Evolutionary conservation across 371 early-diverging fungal species (phyloP).

Genomic region (Blyttiomyces sp.): DNA sequence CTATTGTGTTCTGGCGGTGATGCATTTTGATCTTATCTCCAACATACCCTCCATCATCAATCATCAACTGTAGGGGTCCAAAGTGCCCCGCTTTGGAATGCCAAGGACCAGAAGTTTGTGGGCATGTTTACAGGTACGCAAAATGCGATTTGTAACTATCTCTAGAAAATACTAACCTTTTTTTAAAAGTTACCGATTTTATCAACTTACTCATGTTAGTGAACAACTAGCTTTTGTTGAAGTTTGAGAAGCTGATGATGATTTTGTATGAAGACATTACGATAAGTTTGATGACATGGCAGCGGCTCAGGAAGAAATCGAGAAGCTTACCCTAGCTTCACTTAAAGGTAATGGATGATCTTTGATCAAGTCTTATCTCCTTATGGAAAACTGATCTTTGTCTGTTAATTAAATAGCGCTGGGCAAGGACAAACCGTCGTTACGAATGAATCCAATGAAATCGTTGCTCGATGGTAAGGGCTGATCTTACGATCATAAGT

Average conservation of each 20-base stretch:
- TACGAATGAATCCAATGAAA: conserved; percentile 76
- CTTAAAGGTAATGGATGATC: too few relatives aligned
- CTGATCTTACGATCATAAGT: too few relatives aligned
- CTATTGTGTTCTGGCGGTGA: not conserved
- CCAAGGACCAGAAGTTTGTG: conserved; percentile 68
- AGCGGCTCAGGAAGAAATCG: conserved; percentile 20
- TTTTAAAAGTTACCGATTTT: conserved; percentile 75
- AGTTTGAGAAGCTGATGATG: too few relatives aligned
- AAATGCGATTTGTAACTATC: not conserved
- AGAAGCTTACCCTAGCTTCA: too few relatives aligned
- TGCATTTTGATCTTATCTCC: not conserved
- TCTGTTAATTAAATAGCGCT: too few relatives aligned
- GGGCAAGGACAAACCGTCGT: conserved; percentile 49
- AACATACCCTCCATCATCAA: not conserved
- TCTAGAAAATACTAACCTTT: not conserved
- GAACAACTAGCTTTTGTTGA: not conserved
- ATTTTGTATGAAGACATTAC: too few relatives aligned
- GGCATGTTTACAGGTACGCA: conserved; percentile 80
- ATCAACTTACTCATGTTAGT: conserved; percentile 79
- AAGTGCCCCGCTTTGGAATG: conserved; percentile 90
- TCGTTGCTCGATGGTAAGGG: conserved; percentile 73
- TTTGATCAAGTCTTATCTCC: too few relatives aligned
- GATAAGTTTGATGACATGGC: conserved; percentile 7
- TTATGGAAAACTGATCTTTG: too few relatives aligned
- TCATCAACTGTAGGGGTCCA: conserved; percentile 62